Base-by-base conservation (phyloP, 2,329 filamentous ascomycete genomes). In the Botryotinia calthae region DNA sequence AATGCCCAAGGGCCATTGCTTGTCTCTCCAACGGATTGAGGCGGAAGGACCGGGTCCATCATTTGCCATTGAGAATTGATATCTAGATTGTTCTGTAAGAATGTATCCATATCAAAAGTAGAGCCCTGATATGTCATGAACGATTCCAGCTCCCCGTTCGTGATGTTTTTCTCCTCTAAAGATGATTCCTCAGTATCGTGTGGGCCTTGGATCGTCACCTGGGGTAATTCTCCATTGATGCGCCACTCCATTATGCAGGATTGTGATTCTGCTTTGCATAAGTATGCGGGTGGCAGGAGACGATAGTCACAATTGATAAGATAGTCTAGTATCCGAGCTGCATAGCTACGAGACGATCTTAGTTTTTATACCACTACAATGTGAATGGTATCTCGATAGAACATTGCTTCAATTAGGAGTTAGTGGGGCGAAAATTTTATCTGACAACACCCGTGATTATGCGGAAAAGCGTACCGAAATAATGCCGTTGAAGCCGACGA, bases 341-440 rank as follows among this genome's bases (percentile, higher is more conserved):
- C 22, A 51, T 22, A 40, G 5, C 18, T 65, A 37, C 22, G 31
- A 20, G 42, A 48, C 4, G 10, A 65, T 65, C 42, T 65, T 28
- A 25, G 28, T 48, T 65, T 65, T 25, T 31, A 34, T 65, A 28
- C 34, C 34, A n/a, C 14, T n/a, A 20, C 51, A 12, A 46, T 16
- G 31, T 66, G 31, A 66, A 51, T 40, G 34, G 34, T 42, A 28
- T 54, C 34, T 67, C 22, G 14, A 25, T 10, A 25, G 34, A 67
- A 40, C n/a, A n/a, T 25, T 40, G 25, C 46, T 37, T 67, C 64
- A 54, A 54, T 66, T 22, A 51, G 31, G 46, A 20, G 22, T 40
- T 67, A 42, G 65, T 68, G 65, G 65, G 48, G 65, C 37, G 37
- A 68, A 56, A 44, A 56, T 68, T 68, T 68, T 42, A 68, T 67